phyloP scores from a whole-genome alignment of 1,139 yeast species.

The Nakaseomyces nivariensis region DNA sequence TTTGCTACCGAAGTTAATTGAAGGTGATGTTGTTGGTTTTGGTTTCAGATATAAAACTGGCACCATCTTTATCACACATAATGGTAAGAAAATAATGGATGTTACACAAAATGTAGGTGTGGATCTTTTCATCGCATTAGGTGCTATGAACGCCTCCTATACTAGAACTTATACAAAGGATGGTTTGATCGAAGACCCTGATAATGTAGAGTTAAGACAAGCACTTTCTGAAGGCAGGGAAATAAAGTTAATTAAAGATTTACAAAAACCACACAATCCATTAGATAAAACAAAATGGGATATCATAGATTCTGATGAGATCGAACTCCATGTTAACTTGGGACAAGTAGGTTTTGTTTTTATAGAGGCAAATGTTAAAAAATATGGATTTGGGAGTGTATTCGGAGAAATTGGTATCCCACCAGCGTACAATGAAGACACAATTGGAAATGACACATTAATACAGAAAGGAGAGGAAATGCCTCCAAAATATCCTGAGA shows the following conservation, averaged over 20 bases:
- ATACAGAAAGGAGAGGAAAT: constrained; percentile 65
- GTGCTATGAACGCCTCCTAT: constrained; percentile 28
- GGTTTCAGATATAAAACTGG: constrained; percentile 80
- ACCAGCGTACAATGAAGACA: constrained; percentile 52
- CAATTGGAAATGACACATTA: constrained; percentile 45
- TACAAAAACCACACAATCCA: constrained; percentile 20
- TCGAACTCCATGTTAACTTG: constrained; percentile 64
- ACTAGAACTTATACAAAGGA: constrained; percentile 29
- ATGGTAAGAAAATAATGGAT: constrained; percentile 81
- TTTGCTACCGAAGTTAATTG: constrained; percentile 61
- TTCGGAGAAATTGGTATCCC: constrained; percentile 69
- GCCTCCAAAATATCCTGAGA: constrained; percentile 46
- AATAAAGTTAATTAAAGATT: constrained; percentile 16
- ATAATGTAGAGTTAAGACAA: constrained; percentile 24
- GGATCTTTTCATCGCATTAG: constrained; percentile 46
- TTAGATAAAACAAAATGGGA: constrained; percentile 8
- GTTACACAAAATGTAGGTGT: constrained; percentile 69
- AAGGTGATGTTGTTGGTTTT: constrained; percentile 87
- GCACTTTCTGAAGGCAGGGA: constrained; percentile 17
- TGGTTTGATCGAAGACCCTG: constrained; percentile 29
- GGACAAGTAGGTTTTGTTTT: constrained; percentile 92
- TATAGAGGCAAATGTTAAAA: constrained; percentile 82
- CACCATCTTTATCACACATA: constrained; percentile 77
- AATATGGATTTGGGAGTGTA: constrained; percentile 82
- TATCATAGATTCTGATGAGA: constrained; percentile 22